Conservation (phyloP, 306 rosid genomes). For the Gynostemma pentaphyllum region DNA sequence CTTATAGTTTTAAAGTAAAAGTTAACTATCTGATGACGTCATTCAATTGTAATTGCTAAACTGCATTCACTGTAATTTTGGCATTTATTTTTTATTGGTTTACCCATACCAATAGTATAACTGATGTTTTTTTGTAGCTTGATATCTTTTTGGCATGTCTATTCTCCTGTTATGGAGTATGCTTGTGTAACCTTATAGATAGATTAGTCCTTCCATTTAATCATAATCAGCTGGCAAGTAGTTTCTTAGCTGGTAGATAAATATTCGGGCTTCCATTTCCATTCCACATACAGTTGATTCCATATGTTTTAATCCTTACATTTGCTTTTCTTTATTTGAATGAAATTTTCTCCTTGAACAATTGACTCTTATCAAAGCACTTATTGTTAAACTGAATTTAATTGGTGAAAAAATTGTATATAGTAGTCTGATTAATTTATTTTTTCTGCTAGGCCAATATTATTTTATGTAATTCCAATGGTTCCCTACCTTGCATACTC, state of each 20-base stretch:
- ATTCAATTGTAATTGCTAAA: neutral
- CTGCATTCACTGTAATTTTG: too few species aligned
- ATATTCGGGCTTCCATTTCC: neutral
- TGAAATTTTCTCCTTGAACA: neutral
- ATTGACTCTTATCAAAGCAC: neutral
- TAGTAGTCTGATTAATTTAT: conserved; percentile 9
- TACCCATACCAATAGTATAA: neutral
- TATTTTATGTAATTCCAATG: conserved; percentile 59
- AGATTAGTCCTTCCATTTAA: neutral
- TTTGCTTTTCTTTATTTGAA: neutral
- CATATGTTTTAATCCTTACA: neutral
- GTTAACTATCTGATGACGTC: conserved; percentile 1
- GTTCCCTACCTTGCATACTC: conserved; percentile 68
- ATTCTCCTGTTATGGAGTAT: neutral
- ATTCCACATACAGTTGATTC: neutral
- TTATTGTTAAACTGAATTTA: neutral
- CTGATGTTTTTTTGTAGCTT: neutral
- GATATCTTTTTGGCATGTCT: neutral
- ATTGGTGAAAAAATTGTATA: neutral
- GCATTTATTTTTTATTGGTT: too few species aligned
- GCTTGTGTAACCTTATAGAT: neutral
- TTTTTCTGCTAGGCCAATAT: conserved; percentile 50
- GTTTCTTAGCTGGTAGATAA: neutral
- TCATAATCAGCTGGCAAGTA: neutral
- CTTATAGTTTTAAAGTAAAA: neutral